A percentile compares a stretch with the other conserved stretches of the same genome.
Evolutionary conservation across 2,329 filamentous ascomycete species (phyloP).

Genomic region (Myriosclerotinia scirpicola): DNA sequence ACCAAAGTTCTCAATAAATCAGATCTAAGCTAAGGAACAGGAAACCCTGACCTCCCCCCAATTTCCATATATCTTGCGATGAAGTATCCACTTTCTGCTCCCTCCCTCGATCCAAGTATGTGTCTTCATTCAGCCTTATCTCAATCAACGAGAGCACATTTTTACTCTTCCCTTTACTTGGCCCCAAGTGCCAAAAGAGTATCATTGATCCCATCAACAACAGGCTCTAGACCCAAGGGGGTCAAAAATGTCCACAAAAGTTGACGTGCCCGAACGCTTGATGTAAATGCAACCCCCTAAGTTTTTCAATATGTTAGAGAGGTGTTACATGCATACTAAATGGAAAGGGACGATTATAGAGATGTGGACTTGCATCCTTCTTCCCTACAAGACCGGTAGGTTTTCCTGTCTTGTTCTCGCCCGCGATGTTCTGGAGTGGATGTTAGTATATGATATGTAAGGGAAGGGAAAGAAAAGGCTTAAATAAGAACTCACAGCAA

Average conservation of each 20-base stretch:
- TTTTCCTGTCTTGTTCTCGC: background rate
- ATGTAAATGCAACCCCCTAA: background rate
- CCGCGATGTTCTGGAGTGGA: background rate
- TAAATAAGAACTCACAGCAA: background rate
- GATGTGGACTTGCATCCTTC: slow-evolving; percentile 2
- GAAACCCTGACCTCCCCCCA: too few species aligned
- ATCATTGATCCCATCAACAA: background rate
- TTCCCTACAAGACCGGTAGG: background rate
- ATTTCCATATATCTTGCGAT: background rate
- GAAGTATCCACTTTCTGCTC: background rate
- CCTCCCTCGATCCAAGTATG: too few species aligned
- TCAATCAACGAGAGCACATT: background rate
- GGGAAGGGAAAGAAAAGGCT: too few species aligned
- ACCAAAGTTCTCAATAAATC: background rate
- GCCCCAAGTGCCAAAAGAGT: background rate
- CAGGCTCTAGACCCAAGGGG: background rate
- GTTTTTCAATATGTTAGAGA: background rate
- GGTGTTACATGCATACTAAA: background rate
- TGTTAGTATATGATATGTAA: background rate
- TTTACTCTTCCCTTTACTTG: background rate
- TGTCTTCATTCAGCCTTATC: background rate
- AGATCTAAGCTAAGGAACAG: background rate
- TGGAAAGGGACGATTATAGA: background rate
- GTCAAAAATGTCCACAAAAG: background rate
- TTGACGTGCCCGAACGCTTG: background rate